Percentiles rank a stretch among this genome's conserved stretches.
These are phyloP conservation scores for Betula pendula DNA, from an alignment of 306 rosid genomes.

Conservation along the genomic window DNA sequence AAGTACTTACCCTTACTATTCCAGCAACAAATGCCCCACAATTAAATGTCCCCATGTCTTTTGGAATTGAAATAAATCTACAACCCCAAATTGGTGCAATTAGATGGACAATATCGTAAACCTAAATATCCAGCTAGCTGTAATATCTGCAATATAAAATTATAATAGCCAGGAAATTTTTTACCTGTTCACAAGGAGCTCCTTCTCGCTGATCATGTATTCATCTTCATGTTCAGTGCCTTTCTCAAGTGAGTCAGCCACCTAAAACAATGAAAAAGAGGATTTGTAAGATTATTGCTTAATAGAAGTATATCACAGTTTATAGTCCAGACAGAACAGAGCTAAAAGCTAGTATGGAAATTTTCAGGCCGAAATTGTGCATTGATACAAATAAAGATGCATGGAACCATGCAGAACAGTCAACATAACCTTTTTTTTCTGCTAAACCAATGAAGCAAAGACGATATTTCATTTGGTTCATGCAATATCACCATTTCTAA, in stretches of 20 bases:
- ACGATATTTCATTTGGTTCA: neutral
- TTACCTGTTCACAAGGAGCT: conserved; percentile 95
- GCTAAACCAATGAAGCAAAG: neutral
- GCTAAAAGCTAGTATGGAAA: neutral
- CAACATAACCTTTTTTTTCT: neutral
- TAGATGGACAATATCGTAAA: conserved; percentile 20
- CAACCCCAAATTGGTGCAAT: conserved; percentile 27
- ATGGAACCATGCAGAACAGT: neutral
- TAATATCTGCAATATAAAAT: neutral
- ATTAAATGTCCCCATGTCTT: conserved; percentile 98
- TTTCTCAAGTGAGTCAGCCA: conserved; percentile 96
- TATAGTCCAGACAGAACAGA: neutral
- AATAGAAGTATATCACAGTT: conserved; percentile 2
- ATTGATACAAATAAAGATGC: neutral
- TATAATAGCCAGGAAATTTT: conserved; percentile 1
- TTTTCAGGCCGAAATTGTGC: neutral
- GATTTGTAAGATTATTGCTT: conserved; percentile 15
- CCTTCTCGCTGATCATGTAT: conserved; percentile 97
- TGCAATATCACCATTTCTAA: neutral
- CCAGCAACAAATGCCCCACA: conserved; percentile 99
- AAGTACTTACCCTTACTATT: conserved; percentile 77
- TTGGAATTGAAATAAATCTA: conserved; percentile 95
- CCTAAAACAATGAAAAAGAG: conserved; percentile 46
- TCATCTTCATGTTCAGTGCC: conserved; percentile 99
- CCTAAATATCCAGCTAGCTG: conserved; percentile 8